phyloP scores from a whole-genome alignment of 331 rosid genomes.

The Stylosanthes scabra region DNA sequence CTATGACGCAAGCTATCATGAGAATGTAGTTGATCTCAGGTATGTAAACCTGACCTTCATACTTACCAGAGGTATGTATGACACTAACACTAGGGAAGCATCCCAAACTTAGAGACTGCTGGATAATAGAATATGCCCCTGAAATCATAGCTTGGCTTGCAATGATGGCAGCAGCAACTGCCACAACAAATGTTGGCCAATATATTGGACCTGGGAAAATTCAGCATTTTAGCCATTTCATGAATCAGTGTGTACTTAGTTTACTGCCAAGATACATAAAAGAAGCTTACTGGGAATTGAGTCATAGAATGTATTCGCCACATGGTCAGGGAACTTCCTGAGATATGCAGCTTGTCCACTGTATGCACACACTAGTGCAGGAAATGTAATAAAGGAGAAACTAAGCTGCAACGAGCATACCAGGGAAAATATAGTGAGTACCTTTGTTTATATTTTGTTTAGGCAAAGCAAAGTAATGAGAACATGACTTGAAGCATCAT shows the following conservation, averaged over 20 bases:
- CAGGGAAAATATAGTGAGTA: not conserved
- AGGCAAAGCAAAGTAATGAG: not conserved
- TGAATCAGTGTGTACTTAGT: not conserved
- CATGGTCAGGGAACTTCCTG: conserved; percentile 53
- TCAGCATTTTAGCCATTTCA: not conserved
- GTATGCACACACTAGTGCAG: conserved; percentile 54
- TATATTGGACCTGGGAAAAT: conserved; percentile 34
- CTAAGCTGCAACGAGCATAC: conserved; percentile 51
- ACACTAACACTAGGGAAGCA: conserved; percentile 61
- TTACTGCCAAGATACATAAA: not conserved
- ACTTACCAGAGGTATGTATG: conserved; percentile 51
- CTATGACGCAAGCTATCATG: conserved; percentile 52
- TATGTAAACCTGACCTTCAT: conserved; percentile 58
- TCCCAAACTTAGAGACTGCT: conserved; percentile 48
- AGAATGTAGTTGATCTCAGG: conserved; percentile 59
- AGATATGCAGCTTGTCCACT: conserved; percentile 73
- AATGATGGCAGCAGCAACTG: conserved; percentile 55
- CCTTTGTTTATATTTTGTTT: not conserved
- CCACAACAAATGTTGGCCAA: conserved; percentile 62
- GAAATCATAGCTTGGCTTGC: conserved; percentile 68
- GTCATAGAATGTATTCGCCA: conserved; percentile 46
- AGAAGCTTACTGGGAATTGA: conserved; percentile 51
- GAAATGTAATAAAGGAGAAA: conserved; percentile 61
- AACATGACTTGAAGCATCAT: not conserved
- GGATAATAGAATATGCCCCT: conserved; percentile 56